Percentiles rank a stretch among this genome's conserved stretches.
Conservation (phyloP, 2,329 filamentous ascomycete genomes). For the Calcarisporium arbuscula region DNA sequence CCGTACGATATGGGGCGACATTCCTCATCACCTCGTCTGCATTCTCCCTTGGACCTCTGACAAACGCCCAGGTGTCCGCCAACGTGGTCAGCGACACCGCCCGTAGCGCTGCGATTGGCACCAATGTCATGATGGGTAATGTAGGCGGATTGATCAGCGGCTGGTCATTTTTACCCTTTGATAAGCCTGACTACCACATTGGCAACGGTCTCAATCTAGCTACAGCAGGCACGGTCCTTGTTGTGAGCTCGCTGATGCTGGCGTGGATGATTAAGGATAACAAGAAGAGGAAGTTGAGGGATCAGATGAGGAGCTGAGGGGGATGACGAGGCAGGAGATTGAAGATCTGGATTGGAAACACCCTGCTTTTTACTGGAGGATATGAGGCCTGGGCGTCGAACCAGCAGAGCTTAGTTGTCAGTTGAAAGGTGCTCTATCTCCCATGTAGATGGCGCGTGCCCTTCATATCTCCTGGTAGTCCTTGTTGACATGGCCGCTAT, state of each 20-base stretch:
- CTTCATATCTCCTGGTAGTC: too few relatives aligned
- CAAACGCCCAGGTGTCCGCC: conserved; percentile 61
- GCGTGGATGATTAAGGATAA: conserved; percentile 60
- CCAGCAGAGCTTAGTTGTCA: too few relatives aligned
- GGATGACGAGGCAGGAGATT: conserved; percentile 44
- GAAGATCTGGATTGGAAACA: conserved; percentile 61
- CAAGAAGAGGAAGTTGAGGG: conserved; percentile 24
- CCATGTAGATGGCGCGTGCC: too few relatives aligned
- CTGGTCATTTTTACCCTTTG: conserved; percentile 58
- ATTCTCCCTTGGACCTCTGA: conserved; percentile 58
- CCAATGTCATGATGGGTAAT: conserved; percentile 65
- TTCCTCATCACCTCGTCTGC: conserved; percentile 62
- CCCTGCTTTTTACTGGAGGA: conserved; percentile 55
- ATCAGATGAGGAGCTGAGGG: conserved; percentile 41
- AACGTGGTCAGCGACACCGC: conserved; percentile 69
- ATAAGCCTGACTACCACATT: conserved; percentile 61
- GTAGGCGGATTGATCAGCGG: conserved; percentile 62
- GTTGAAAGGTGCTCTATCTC: too few relatives aligned
- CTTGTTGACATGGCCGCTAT: too few relatives aligned
- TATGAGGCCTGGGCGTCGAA: too few relatives aligned
- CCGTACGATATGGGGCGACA: conserved; percentile 61
- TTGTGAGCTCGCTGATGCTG: conserved; percentile 41
- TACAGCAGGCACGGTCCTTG: conserved; percentile 42
- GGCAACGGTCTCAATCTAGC: conserved; percentile 67
- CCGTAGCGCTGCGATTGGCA: conserved; percentile 58